Conservation (phyloP, 2,329 filamentous ascomycete genomes). For the Apiospora marii region DNA sequence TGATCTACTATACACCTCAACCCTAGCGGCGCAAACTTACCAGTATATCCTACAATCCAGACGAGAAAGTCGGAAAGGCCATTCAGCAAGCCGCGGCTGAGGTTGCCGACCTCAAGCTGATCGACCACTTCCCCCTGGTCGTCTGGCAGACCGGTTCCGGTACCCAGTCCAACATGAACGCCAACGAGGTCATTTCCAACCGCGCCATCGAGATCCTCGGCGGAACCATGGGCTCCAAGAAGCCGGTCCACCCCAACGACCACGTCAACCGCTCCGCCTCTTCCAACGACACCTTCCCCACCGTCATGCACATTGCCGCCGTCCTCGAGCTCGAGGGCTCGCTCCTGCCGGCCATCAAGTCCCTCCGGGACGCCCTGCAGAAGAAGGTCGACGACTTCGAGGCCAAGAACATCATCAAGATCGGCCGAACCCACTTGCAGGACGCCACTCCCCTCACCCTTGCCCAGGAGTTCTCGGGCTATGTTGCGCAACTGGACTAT, state of each 20-base stretch:
- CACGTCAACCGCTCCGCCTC: conserved; percentile 99
- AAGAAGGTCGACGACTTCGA: conserved; percentile 90
- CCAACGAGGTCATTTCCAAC: conserved; percentile 99
- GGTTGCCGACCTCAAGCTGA: conserved; percentile 90
- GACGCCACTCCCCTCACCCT: conserved; percentile 96
- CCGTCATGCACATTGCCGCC: conserved; percentile 99
- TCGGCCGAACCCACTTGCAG: conserved; percentile 95
- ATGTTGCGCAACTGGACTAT: conserved; percentile 92
- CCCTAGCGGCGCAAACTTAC: conserved; percentile 23
- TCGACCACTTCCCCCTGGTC: conserved; percentile 97
- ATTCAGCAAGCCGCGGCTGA: conserved; percentile 95
- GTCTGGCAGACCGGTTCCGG: conserved; percentile 99
- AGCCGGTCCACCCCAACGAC: conserved; percentile 98
- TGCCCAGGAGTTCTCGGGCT: conserved; percentile 97
- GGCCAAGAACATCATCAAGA: conserved; percentile 92
- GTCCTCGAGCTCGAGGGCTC: conserved; percentile 90
- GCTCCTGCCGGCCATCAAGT: conserved; percentile 83
- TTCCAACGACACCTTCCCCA: conserved; percentile 99
- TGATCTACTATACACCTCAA: not conserved
- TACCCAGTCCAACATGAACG: conserved; percentile 99
- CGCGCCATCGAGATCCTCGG: conserved; percentile 97
- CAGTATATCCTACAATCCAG: conserved; percentile 51
- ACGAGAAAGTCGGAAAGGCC: conserved; percentile 87
- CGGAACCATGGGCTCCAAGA: conserved; percentile 93
- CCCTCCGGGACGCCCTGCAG: conserved; percentile 83